phyloP scores from a whole-genome alignment of 176 grass and related monocot genomes.

The Oryza australiensis region DNA sequence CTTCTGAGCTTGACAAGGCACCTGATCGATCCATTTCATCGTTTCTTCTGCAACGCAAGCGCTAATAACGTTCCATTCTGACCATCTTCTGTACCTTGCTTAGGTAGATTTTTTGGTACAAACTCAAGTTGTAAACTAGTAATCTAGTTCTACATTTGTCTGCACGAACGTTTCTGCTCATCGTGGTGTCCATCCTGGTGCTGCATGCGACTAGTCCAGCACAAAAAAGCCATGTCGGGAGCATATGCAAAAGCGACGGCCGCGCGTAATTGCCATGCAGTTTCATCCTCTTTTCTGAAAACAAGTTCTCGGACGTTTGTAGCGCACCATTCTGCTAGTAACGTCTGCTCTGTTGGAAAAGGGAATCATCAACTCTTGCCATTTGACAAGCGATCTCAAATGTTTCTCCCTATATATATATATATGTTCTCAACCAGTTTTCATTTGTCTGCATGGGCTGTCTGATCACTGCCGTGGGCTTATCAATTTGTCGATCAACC shows the following conservation, averaged over 20 bases:
- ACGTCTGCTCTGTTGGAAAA: not conserved
- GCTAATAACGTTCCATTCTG: not conserved
- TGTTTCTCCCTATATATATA: not conserved
- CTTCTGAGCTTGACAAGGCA: not conserved
- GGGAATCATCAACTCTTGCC: not conserved
- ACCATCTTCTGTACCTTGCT: not conserved
- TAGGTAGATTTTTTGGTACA: not conserved
- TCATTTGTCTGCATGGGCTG: not conserved
- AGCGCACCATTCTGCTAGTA: constrained; percentile 19
- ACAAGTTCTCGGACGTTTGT: not conserved
- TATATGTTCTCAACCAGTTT: not conserved
- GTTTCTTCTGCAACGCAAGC: not conserved
- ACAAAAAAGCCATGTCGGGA: not conserved
- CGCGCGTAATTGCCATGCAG: not conserved
- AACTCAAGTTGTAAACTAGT: not conserved
- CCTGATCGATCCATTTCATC: not conserved
- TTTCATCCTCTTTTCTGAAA: not conserved
- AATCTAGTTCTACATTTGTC: no score
- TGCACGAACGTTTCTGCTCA: not conserved
- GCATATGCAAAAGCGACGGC: not conserved
- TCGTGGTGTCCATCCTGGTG: not conserved
- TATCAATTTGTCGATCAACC: not conserved
- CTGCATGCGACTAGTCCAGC: not conserved
- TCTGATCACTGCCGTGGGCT: not conserved
- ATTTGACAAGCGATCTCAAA: not conserved